Evolutionary conservation across 306 rosid species (phyloP), one percentile per base, ranked within the genome.

Genomic region (Chamaecrista fasciculata): DNA sequence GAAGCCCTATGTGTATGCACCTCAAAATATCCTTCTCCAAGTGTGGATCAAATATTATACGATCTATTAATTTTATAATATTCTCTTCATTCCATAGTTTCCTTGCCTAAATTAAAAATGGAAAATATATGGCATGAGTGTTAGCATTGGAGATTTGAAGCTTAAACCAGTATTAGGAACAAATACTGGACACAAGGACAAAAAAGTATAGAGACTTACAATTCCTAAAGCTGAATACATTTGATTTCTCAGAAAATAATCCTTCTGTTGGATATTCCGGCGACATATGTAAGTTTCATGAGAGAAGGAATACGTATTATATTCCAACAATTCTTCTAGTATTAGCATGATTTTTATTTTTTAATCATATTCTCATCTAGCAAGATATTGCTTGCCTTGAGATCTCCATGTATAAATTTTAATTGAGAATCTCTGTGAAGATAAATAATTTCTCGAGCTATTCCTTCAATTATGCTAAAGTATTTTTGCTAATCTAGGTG

Each of bases 81-180:
- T 77, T 63, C 8, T n/a, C 50, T 19, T 62, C 72, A 2, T 0
- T 53, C 81, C 81, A 77, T 18, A 51, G 61, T 34, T 11, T 63
- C 81, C 81, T 70, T 0, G 5, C 81, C 81, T 77, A 55, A 18
- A 76, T 33, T 55, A 23, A 28, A n/a, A 28, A 2, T 28, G 2
- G 2, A 2, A 70, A 51, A 61, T 0, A 18, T 40, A 7, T 3
- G 0, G 6, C 6, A 49, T 2, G 4, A 2, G 2, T 4, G 11
- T 24, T 72, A 3, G 4, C 11, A 18, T 24, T 28, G 33, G 4
- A 28, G 4, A 4, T 28, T 28, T 28, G 33, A 28, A 28, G 33
- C 33, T 28, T 28, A 28, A 28, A 28, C 21, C 11, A 34, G n/a
- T n/a, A n/a, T n/a, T n/a, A n/a, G n/a, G 11, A 20, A 19, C 21